Evolutionary conservation across 805 yeast genomes (phyloP).

Genomic region (Ogataea trehaloabstinens): DNA sequence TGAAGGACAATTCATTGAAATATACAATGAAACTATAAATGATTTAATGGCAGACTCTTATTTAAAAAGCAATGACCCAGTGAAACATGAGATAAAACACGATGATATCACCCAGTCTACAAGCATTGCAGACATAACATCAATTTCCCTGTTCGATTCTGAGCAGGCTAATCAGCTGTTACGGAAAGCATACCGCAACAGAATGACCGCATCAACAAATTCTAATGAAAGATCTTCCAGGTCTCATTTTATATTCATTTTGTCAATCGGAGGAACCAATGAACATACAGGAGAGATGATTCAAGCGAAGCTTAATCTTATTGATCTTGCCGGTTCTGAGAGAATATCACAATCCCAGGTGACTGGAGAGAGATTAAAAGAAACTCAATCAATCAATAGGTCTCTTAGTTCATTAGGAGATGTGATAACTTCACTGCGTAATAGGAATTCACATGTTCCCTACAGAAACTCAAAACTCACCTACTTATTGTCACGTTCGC

Average conservation of each 20-base stretch:
- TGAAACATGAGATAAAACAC: conserved; percentile 70
- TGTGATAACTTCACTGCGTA: conserved; percentile 54
- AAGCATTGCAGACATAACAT: conserved; percentile 56
- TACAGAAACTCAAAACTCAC: conserved; percentile 76
- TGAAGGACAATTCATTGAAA: conserved; percentile 79
- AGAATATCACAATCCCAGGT: conserved; percentile 73
- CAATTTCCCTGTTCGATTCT: conserved; percentile 40
- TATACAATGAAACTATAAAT: conserved; percentile 77
- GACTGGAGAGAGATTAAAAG: conserved; percentile 75
- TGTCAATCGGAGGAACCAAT: conserved; percentile 58
- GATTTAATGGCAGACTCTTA: conserved; percentile 54
- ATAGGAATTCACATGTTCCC: conserved; percentile 51
- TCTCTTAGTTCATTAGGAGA: conserved; percentile 88
- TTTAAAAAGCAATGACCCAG: conserved; percentile 17
- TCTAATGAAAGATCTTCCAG: conserved; percentile 85
- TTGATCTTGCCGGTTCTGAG: conserved; percentile 95
- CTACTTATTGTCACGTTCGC: conserved; percentile 76
- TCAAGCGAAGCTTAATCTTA: conserved; percentile 68
- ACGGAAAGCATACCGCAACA: conserved; percentile 51
- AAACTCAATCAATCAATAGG: conserved; percentile 85
- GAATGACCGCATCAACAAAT: conserved; percentile 79
- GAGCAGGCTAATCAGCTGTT: conserved; percentile 51
- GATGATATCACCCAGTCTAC: conserved; percentile 55
- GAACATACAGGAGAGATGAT: conserved; percentile 43
- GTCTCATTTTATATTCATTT: conserved; percentile 80